Evolutionary conservation across 176 grass and related monocot genomes (phyloP), one percentile per base, ranked within the genome.

Genomic region (Saccharum spontaneum): DNA sequence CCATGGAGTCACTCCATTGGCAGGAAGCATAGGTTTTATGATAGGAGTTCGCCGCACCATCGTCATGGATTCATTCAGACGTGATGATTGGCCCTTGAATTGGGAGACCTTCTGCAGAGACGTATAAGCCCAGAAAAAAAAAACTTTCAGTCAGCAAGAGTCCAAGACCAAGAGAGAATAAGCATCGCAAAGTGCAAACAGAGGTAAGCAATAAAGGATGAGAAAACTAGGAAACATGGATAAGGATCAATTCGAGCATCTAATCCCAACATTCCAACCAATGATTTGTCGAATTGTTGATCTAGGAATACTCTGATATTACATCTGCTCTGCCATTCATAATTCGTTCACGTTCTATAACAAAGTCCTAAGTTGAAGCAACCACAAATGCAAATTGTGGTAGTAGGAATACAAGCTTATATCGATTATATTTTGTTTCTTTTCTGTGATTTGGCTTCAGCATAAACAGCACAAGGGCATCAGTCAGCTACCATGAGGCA

Each of bases 71-170:
- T 92, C 94, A 79, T 97, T 97, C 75, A 94, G 80, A 72, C 83
- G 92, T 10, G 91, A 74, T 18, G 87, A 80, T 36, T 86, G 91
- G n/a, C 82, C 62, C 84, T 96, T 99, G 71, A 96, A 86, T 39
- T 92, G 97, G 31, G 91, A 86, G 54, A 82, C 67, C 88, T 87
- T 96, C 97, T 99, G 91, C 80, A 88, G 38, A 83, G 50, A 20
- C 3, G 48, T 50, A 36, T 49, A 59, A 86, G 76, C 22, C 43
- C 48, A 59, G 24, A 26, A 88, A n/a, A n/a, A n/a, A n/a, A 76
- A 59, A 55, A 22, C 24, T 31, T 26, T 4, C 52, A 49, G 45
- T 81, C 54, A 68, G 46, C 10, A 44, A 26, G 14, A 59, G 55
- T 59, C 54, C 9, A 48, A 55, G 55, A 8, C 28, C 10, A 18